Evolutionary conservation across 306 rosid species (phyloP).

Genomic region (Trifolium repens): DNA sequence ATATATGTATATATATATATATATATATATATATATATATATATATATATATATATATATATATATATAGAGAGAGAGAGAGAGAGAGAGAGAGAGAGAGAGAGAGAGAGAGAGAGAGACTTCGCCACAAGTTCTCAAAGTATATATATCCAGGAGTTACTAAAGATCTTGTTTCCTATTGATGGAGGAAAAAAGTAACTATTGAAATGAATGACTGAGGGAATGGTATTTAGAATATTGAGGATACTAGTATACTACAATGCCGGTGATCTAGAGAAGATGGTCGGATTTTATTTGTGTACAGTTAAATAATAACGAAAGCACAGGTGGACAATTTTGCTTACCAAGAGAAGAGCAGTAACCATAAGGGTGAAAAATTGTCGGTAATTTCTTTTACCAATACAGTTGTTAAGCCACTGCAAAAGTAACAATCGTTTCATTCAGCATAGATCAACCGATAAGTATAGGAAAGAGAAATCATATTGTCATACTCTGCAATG

Average conservation of each 20-base stretch:
- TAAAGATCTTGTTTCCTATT: slow-evolving; percentile 22
- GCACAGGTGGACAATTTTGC: slow-evolving; percentile 46
- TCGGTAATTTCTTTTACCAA: slow-evolving; percentile 84
- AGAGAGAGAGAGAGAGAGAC: too few relatives aligned
- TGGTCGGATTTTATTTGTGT: slow-evolving; percentile 4
- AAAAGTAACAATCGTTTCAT: slow-evolving; percentile 28
- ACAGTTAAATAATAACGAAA: slow-evolving; percentile 26
- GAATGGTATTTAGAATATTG: slow-evolving; percentile 20
- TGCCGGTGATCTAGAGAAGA: slow-evolving; percentile 7
- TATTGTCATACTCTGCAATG: slow-evolving; percentile 84
- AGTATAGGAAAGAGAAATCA: slow-evolving; percentile 30
- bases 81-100: too few relatives aligned
- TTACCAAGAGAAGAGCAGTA: slow-evolving; percentile 94
- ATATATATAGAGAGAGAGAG: too few relatives aligned
- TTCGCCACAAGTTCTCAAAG: not conserved
- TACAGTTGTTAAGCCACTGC: slow-evolving; percentile 99
- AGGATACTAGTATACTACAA: slow-evolving; percentile 7
- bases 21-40: not conserved
- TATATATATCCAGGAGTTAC: not conserved
- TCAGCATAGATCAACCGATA: slow-evolving; percentile 38
- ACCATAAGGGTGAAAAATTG: slow-evolving; percentile 96
- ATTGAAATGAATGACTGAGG: slow-evolving; percentile 5
- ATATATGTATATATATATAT: not conserved
- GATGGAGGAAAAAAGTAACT: not conserved
- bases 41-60: not conserved